Evolutionary conservation across 306 rosid genomes (phyloP).

Genomic region (Astragalus glycyphyllos): DNA sequence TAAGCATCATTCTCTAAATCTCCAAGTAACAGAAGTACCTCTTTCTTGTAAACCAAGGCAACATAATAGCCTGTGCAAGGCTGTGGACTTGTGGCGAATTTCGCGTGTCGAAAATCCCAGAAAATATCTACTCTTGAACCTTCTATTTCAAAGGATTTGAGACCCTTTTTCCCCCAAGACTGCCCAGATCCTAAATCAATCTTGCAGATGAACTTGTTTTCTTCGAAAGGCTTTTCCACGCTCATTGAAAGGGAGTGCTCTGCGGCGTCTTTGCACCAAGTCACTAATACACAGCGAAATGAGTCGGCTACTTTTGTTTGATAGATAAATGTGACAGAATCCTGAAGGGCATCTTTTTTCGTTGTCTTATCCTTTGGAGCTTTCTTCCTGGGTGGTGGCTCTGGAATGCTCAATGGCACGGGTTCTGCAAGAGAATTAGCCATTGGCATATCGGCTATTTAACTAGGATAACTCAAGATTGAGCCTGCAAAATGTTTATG

Average conservation of each 20-base stretch:
- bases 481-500: slow-evolving; percentile 35
- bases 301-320: slow-evolving; percentile 49
- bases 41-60: slow-evolving; percentile 60
- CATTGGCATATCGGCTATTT: slow-evolving; percentile 38
- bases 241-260: slow-evolving; percentile 53
- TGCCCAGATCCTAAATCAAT: slow-evolving; percentile 57
- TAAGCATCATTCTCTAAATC: slow-evolving; percentile 57
- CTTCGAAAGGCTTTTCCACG: slow-evolving; percentile 46
- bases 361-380: slow-evolving; percentile 4
- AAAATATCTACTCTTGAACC: slow-evolving; percentile 57
- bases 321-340: slow-evolving; percentile 50
- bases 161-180: slow-evolving; percentile 72
- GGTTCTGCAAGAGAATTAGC: slow-evolving; percentile 38
- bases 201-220: slow-evolving; percentile 49
- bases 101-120: slow-evolving; percentile 67
- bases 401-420: slow-evolving; percentile 39
- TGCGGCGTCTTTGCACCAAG: slow-evolving; percentile 57
- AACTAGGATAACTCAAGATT: slow-evolving; percentile 8
- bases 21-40: slow-evolving; percentile 60
- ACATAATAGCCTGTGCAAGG: slow-evolving; percentile 69
- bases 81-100: slow-evolving; percentile 49
- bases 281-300: slow-evolving; percentile 39
- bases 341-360: slow-evolving; percentile 32
- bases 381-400: slow-evolving; percentile 38
- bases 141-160: slow-evolving; percentile 57